Conservation (phyloP, 2,329 filamentous ascomycete species). For the Talaromyces sp. region DNA sequence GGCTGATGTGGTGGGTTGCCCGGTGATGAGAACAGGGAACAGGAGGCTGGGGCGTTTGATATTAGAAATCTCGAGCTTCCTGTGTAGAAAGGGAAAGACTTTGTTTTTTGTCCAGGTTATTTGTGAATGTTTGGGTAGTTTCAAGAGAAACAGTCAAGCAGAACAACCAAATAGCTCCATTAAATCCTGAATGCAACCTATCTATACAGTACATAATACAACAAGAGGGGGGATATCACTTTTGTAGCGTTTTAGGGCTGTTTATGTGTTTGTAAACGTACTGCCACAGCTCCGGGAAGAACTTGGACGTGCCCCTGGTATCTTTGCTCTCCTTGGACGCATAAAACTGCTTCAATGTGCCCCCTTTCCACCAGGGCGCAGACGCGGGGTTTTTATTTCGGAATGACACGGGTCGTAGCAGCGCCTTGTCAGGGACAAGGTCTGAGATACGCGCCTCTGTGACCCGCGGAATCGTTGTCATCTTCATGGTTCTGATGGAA, state of each 20-base stretch:
- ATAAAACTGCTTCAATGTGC: conserved; percentile 34
- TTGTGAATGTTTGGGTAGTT: neutral
- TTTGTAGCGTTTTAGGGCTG: conserved; percentile 3
- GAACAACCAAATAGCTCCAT: neutral
- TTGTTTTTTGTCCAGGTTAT: neutral
- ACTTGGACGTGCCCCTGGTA: conserved; percentile 32
- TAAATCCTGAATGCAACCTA: neutral
- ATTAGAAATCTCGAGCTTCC: neutral
- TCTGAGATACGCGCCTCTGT: conserved; percentile 40
- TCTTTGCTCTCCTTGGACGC: conserved; percentile 31
- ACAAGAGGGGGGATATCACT: neutral
- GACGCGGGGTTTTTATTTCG: conserved; percentile 31
- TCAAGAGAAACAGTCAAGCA: neutral
- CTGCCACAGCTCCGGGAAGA: conserved; percentile 41
- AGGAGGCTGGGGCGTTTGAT: neutral
- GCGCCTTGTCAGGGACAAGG: conserved; percentile 30
- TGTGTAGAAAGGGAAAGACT: neutral
- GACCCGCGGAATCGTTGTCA: conserved; percentile 38
- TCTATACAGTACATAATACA: neutral
- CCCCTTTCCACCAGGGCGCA: conserved; percentile 34
- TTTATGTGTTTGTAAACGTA: conserved; percentile 38
- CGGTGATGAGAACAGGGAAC: neutral
- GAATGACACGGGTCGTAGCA: conserved; percentile 37
- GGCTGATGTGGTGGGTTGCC: neutral
- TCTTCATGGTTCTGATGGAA: conserved; percentile 42